phyloP scores from a whole-genome alignment of 768 basidiomycete species.

The Hebeloma cylindrosporum region DNA sequence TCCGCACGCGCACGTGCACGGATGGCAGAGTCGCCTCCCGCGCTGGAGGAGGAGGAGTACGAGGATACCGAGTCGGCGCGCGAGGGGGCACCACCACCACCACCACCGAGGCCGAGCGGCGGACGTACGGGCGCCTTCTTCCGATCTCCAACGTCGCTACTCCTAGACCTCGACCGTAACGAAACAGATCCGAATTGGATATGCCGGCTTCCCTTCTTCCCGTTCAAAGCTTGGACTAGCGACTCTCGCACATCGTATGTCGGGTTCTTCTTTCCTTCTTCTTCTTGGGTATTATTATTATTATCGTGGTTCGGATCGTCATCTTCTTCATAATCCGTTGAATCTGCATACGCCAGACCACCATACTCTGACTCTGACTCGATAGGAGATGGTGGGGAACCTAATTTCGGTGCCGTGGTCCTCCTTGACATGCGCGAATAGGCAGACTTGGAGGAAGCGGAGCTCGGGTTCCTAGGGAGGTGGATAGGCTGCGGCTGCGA shows the following conservation, averaged over 20 bases:
- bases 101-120: neutral
- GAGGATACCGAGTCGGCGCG: no score
- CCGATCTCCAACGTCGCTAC: constrained; percentile 1
- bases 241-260: constrained; percentile 8
- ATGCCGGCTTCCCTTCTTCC: neutral
- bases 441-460: no score
- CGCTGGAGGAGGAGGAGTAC: no score
- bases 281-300: constrained; percentile 20
- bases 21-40: constrained; percentile 22
- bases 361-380: constrained; percentile 46
- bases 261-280: constrained; percentile 19
- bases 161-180: constrained; percentile 15
- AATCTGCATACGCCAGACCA: constrained; percentile 52
- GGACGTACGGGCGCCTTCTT: no score
- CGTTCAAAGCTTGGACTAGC: neutral
- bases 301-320: constrained; percentile 24
- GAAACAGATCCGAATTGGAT: constrained; percentile 11
- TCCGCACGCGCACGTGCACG: constrained; percentile 16
- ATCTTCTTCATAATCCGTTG: constrained; percentile 45
- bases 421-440: neutral
- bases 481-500: no score
- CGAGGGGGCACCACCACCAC: no score
- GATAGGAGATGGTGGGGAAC: constrained; percentile 30
- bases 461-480: no score
- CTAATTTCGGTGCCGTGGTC: neutral